Evolutionary conservation across 1,139 yeast genomes (phyloP).

Genomic region (Lodderomyces jiufengensis): DNA sequence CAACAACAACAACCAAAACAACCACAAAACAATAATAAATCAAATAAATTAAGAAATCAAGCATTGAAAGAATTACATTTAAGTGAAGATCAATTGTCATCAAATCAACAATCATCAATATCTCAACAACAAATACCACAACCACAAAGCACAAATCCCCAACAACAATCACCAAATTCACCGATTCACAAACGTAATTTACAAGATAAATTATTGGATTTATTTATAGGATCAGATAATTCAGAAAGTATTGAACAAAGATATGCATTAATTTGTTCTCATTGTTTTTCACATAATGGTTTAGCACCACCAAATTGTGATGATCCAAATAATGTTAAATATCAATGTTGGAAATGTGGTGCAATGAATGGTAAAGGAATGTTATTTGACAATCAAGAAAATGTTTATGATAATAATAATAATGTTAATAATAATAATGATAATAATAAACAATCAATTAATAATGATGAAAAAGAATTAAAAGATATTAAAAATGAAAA

Average conservation of each 20-base stretch:
- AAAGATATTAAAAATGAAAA: no score
- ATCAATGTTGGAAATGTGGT: constrained; percentile 75
- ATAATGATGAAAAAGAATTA: constrained; percentile 56
- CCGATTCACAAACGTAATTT: constrained; percentile 20
- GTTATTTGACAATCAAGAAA: constrained; percentile 12
- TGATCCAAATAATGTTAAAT: constrained; percentile 52
- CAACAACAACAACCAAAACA: constrained; percentile 6
- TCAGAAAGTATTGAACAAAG: constrained; percentile 57
- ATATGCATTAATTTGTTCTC: constrained; percentile 68
- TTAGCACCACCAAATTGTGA: constrained; percentile 70
- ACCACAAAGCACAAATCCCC: neutral
- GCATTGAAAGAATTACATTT: constrained; percentile 13
- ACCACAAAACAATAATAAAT: neutral
- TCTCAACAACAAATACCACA: constrained; percentile 2
- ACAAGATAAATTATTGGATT: constrained; percentile 47
- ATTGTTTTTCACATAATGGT: constrained; percentile 72
- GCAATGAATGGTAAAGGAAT: constrained; percentile 42
- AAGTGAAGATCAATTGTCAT: constrained; percentile 2
- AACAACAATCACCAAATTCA: constrained; percentile 2
- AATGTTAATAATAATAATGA: no score
- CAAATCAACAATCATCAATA: constrained; percentile 3
- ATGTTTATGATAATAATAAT: no score
- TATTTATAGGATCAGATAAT: constrained; percentile 71
- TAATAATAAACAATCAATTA: constrained; percentile 31
- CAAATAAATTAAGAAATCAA: constrained; percentile 7